Percentiles rank a stretch among this genome's conserved stretches.
Conservation (phyloP, 805 yeast genomes). For the Candida hungchunana region DNA sequence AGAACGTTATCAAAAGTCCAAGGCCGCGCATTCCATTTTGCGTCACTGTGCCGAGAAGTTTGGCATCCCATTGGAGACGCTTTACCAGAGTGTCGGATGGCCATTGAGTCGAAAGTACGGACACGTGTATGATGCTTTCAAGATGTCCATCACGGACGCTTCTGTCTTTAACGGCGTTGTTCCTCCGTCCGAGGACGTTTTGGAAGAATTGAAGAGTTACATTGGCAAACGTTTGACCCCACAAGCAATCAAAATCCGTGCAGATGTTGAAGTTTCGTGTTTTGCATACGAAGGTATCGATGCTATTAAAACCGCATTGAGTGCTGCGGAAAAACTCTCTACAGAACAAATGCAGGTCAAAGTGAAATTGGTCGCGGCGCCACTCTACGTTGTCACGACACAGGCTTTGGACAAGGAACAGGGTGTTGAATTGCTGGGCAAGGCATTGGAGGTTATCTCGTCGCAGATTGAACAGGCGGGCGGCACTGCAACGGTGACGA, state of each 20-base stretch:
- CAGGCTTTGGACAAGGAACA: constrained; percentile 88
- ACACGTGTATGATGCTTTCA: constrained; percentile 96
- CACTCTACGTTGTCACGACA: constrained; percentile 88
- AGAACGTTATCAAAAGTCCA: constrained; percentile 93
- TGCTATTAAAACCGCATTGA: constrained; percentile 87
- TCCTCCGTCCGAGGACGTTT: constrained; percentile 68
- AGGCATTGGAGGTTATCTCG: constrained; percentile 74
- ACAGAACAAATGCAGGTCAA: constrained; percentile 85
- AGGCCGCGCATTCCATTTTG: constrained; percentile 96
- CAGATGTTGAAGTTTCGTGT: constrained; percentile 98
- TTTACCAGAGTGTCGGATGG: constrained; percentile 93
- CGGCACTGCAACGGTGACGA: constrained; percentile 86
- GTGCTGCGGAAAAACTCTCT: constrained; percentile 78
- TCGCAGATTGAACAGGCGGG: constrained; percentile 67
- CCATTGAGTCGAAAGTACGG: constrained; percentile 94
- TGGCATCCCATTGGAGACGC: constrained; percentile 75
- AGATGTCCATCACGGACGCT: constrained; percentile 87
- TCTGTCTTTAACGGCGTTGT: constrained; percentile 76
- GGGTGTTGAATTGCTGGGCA: constrained; percentile 75
- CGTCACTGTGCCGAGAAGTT: constrained; percentile 98
- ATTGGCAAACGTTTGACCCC: constrained; percentile 94
- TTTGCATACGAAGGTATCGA: constrained; percentile 97
- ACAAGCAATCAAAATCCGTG: constrained; percentile 95
- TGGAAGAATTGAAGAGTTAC: constrained; percentile 81
- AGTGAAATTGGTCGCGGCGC: constrained; percentile 96